Evolutionary conservation across 2,329 filamentous ascomycete species (phyloP), one percentile per base, ranked within the genome.

Genomic region (Diaporthe longicolla): DNA sequence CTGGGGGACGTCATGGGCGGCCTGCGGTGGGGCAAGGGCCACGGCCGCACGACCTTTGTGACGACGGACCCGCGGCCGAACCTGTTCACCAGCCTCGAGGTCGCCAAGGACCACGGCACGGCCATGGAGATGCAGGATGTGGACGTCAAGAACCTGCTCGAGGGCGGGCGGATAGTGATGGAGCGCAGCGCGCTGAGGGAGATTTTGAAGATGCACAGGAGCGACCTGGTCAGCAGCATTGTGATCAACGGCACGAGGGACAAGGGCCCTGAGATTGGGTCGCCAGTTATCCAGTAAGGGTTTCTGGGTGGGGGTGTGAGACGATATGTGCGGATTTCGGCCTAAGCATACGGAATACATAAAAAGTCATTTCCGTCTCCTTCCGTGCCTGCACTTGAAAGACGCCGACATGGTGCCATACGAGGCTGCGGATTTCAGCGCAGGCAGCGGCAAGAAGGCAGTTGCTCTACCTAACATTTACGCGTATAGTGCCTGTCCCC

Each of bases 91-190:
- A 92, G 92, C 45, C 86, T 98, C 80, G 88, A 89, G 69, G 85
- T 89, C 74, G 84, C 92, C 76, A 89, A 89, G 11, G 85, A 89
- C 79, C 89, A 95, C 76, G 94, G 93, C 26, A 89, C 91, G 72
- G 92, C 93, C 11, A 85, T 95, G 78, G 89, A 90, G 73, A 87
- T 93, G 74, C 86, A 89, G n/a, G 93, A 97, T 76, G 94, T 99
- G 48, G 97, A 98, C 84, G 95, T 99, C 76, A 99, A 98, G 89
- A 94, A 98, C 82, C 84, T 99, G 77, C 85, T 99, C 77, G 94
- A 97, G 86, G 92, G 93, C 71, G 93, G 94, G 71, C 91, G 95
- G 79, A 86, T 99, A 75, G 92, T 99, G 75, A 91, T 99, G 79
- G 97, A 99, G 89, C 91, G 93, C 82, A 85, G 86, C 55, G 96